Evolutionary conservation across 2,329 filamentous ascomycete species (phyloP).

Genomic region (Cladosporium sp.): DNA sequence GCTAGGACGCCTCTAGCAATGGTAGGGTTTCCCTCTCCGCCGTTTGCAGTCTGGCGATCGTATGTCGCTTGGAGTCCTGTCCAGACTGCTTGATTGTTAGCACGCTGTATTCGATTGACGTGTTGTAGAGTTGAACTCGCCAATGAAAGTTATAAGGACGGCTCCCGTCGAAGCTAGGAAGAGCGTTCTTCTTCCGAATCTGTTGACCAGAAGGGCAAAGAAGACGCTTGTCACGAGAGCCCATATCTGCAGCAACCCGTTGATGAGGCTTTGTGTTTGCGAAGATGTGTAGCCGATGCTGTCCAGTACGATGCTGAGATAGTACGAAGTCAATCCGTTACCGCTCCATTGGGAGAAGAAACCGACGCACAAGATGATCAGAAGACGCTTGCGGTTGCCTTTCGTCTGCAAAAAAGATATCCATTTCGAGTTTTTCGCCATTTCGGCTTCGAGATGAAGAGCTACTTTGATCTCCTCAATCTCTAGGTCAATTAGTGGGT

Average conservation of each 20-base stretch:
- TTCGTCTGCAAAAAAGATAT: not conserved
- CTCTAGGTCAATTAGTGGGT: not conserved
- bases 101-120: not conserved
- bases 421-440: not conserved
- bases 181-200: not conserved
- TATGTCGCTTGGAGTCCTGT: not conserved
- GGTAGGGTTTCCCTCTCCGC: not conserved
- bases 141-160: not conserved
- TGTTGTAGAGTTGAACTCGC: not conserved
- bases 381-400: not conserved
- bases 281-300: not conserved
- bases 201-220: not conserved
- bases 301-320: not conserved
- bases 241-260: not conserved
- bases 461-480: slow-evolving; percentile 14
- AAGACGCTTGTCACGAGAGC: not conserved
- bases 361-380: not conserved
- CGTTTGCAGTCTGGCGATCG: not conserved
- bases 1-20: not conserved
- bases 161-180: not conserved
- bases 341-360: not conserved
- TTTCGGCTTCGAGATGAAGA: not conserved
- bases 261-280: not conserved
- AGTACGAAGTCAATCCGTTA: not conserved
- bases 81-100: not conserved